Conservation (phyloP, 371 early-diverging fungal genomes). For the Apophysomyces variabilis region DNA sequence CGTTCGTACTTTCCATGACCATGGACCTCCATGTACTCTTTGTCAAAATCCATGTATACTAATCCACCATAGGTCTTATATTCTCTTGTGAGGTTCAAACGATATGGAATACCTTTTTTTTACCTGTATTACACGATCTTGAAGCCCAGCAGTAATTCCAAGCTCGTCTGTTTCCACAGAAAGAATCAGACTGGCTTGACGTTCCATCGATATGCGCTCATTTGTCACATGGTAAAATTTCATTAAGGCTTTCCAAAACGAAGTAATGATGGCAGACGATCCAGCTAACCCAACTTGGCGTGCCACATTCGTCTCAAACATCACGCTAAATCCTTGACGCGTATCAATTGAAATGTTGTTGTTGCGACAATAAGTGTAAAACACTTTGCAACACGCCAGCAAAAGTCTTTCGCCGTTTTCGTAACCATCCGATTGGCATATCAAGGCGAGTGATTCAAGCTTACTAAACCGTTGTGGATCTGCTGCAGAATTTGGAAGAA, state of each 20-base stretch:
- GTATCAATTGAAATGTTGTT: conserved; percentile 42
- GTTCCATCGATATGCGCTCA: conserved; percentile 48
- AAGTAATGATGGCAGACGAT: conserved; percentile 68
- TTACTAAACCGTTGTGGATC: conserved; percentile 52
- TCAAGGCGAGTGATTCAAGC: conserved; percentile 36
- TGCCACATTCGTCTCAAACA: conserved; percentile 70
- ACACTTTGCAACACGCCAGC: conserved; percentile 66
- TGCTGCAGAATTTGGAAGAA: conserved; percentile 50
- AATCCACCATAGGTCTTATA: conserved; percentile 58
- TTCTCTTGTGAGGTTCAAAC: not conserved
- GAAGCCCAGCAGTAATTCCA: conserved; percentile 69
- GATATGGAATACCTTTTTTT: conserved; percentile 1
- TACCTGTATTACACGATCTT: conserved; percentile 74
- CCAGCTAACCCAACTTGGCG: conserved; percentile 80
- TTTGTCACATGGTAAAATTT: conserved; percentile 47
- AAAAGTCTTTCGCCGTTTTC: conserved; percentile 63
- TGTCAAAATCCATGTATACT: conserved; percentile 73
- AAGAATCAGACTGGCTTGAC: conserved; percentile 64
- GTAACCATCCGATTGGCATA: conserved; percentile 60
- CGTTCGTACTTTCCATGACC: conserved; percentile 62
- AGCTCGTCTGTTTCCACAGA: conserved; percentile 66
- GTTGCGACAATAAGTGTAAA: conserved; percentile 51
- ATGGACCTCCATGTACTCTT: conserved; percentile 54
- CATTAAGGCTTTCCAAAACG: conserved; percentile 59
- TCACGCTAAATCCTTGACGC: conserved; percentile 55